Conservation (phyloP, 2,329 filamentous ascomycete genomes). For the Acephala macrosclerotiorum region DNA sequence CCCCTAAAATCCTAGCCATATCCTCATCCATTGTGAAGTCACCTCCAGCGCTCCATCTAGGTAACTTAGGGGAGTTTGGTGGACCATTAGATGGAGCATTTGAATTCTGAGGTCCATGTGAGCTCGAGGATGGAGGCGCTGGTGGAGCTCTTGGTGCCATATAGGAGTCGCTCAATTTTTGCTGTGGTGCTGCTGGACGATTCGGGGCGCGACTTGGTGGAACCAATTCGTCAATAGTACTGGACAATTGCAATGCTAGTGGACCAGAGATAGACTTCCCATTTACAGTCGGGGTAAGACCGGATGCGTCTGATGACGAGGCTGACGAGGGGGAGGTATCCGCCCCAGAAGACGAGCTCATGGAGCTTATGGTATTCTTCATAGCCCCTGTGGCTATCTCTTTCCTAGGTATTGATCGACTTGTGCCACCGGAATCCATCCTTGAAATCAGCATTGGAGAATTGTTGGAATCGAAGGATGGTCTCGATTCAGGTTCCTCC, state of each 20-base stretch:
- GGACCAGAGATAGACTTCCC: conserved; percentile 44
- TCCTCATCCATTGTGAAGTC: conserved; percentile 97
- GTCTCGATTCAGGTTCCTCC: conserved; percentile 59
- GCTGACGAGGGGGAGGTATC: conserved; percentile 43
- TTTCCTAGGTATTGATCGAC: conserved; percentile 64
- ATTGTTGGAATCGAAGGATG: conserved; percentile 45
- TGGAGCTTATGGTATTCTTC: conserved; percentile 36
- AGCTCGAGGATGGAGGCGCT: conserved; percentile 31
- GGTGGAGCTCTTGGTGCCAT: conserved; percentile 46
- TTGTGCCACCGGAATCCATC: conserved; percentile 62
- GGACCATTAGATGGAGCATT: conserved; percentile 48
- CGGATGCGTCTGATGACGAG: conserved; percentile 43
- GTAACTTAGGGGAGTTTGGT: conserved; percentile 68
- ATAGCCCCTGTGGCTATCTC: conserved; percentile 54
- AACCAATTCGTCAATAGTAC: conserved; percentile 34
- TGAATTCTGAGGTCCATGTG: conserved; percentile 54
- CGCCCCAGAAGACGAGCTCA: conserved; percentile 40
- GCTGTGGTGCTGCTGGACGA: conserved; percentile 50
- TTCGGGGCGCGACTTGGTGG: conserved; percentile 40
- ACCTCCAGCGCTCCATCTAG: conserved; percentile 79
- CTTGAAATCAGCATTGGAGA: conserved; percentile 54
- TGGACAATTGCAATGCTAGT: conserved; percentile 33
- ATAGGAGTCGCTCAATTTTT: conserved; percentile 46
- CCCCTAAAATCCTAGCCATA: conserved; percentile 82
- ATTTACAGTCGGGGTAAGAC: conserved; percentile 41